Evolutionary conservation across 768 basidiomycete species (phyloP).

Genomic region (Gloeostereum incarnatum): DNA sequence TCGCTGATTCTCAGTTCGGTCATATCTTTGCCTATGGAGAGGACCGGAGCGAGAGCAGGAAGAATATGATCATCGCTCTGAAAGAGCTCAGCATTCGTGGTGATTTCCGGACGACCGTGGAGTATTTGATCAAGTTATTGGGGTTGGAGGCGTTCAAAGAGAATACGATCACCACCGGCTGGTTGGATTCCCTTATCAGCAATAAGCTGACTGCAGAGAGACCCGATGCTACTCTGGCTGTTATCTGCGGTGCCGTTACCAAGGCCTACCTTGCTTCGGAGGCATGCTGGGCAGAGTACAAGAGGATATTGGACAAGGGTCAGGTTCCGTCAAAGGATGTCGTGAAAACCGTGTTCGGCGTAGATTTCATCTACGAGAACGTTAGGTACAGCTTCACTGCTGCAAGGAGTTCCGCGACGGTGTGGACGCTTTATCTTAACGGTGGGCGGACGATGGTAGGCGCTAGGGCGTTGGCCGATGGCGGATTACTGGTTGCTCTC

Average conservation of each 20-base stretch:
- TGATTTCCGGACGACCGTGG: conserved; percentile 97
- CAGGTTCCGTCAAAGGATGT: conserved; percentile 94
- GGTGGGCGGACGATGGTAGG: conserved; percentile 91
- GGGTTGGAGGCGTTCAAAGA: conserved; percentile 95
- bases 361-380: conserved; percentile 98
- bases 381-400: conserved; percentile 93
- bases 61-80: conserved; percentile 99
- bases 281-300: conserved; percentile 88
- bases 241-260: conserved; percentile 92
- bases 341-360: conserved; percentile 91
- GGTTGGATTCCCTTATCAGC: conserved; percentile 96
- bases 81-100: conserved; percentile 98
- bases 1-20: conserved; percentile 98
- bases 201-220: conserved; percentile 96
- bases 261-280: conserved; percentile 91
- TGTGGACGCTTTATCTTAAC: conserved; percentile 95
- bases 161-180: conserved; percentile 97
- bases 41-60: conserved; percentile 88
- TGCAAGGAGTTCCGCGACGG: conserved; percentile 78
- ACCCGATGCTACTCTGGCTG: conserved; percentile 86
- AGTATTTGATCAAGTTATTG: conserved; percentile 96
- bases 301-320: conserved; percentile 93
- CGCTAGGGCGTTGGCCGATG: conserved; percentile 87
- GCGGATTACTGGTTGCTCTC: conserved; percentile 84
- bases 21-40: conserved; percentile 99